phyloP scores from a whole-genome alignment of 192 early-diverging fungal genomes.

The Coemansia sp. region DNA sequence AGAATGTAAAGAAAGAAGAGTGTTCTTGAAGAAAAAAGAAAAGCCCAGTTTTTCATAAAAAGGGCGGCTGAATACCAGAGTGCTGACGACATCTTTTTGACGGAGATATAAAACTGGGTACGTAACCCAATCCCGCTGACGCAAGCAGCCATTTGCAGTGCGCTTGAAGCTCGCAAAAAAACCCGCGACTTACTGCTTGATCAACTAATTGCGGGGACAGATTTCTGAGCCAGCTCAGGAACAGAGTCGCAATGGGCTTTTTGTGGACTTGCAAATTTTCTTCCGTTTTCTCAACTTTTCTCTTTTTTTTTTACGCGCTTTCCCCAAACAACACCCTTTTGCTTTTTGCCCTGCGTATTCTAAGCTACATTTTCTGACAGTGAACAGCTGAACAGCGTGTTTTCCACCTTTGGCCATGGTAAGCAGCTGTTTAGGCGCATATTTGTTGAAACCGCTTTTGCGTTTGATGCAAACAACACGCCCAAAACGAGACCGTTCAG shows the following conservation, averaged over 20 bases:
- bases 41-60: background rate
- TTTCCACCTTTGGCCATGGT: background rate
- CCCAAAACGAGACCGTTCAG: background rate
- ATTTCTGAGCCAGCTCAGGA: background rate
- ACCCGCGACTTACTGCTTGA: background rate
- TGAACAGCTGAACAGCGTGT: background rate
- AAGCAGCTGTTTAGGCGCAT: background rate
- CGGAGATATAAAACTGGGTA: no score
- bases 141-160: no score
- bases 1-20: conserved; percentile 1
- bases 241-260: background rate
- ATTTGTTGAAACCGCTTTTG: background rate
- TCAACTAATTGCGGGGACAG: background rate
- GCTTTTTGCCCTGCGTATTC: background rate
- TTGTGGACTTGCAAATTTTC: background rate
- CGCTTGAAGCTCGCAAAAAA: background rate
- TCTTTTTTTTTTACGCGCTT: conserved; percentile 14
- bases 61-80: background rate
- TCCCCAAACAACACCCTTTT: background rate
- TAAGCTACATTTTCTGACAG: background rate
- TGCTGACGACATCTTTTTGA: background rate
- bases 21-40: background rate
- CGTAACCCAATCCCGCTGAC: no score
- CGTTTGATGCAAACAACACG: background rate
- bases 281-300: conserved; percentile 1